Evolutionary conservation across 345 rosid genomes (phyloP), one percentile per base, ranked within the genome.

Genomic region (Capsella bursapastoris): DNA sequence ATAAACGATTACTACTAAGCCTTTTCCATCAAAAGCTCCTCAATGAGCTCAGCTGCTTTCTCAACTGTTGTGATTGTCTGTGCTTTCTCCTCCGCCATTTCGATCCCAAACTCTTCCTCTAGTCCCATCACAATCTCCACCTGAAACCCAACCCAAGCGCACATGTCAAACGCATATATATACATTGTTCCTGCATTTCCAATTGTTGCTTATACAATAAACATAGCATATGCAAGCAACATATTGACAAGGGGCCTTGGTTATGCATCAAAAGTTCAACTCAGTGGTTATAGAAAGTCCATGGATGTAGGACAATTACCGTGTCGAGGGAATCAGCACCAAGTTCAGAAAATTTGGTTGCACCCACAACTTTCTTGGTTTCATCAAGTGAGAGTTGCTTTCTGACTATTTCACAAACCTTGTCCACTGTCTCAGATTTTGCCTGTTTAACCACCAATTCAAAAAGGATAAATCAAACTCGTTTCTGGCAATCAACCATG

Each of bases 71-170:
- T 8, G 12, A 89, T 86, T 3, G 64, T 37, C 84, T 89, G 89
- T 7, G 97, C 93, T 48, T 82, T 85, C 65, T 89, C 92, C 74
- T 88, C 97, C 25, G 59, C 85, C 77, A 87, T 88, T 14, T 84
- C 82, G 35, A 91, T 88, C 13, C 86, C 97, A 22, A 89, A 88
- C 57, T 75, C 90, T 80, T 86, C 96, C 81, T 86, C 93, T 1
- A 89, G 85, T 35, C 85, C 87, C 92, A 88, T 92, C 66, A 87
- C 90, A 57, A 88, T 85, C 90, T 89, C 93, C 10, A 86, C 97
- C 93, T 89, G 74, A 58, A 62, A 58, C 11, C 8, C 8, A 58
- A 40, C 55, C 18, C 16, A 66, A 8, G 41, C 15, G 4, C 10
- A 25, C 4, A 12, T 4, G 6, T 35, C 12, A 40, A 40, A 14